phyloP scores from a whole-genome alignment of 2,329 filamentous ascomycete genomes.

The Trichoderma semiorbis region DNA sequence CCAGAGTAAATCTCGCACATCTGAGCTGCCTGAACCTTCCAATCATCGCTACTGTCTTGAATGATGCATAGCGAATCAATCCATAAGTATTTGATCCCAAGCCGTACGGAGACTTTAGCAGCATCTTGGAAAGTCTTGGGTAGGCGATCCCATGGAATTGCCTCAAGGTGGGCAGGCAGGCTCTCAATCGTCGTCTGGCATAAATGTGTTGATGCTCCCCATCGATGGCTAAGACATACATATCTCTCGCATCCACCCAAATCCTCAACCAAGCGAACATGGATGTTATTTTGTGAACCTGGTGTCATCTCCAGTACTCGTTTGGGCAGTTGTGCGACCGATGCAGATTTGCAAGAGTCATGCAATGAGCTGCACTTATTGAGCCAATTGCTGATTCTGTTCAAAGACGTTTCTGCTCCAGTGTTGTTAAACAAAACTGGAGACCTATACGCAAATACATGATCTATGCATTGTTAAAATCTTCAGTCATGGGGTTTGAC shows the following conservation, averaged over 20 bases:
- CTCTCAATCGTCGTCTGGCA: slow-evolving; percentile 4
- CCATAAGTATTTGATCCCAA: slow-evolving; percentile 24
- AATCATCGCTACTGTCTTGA: slow-evolving; percentile 24
- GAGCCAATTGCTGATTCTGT: slow-evolving; percentile 1
- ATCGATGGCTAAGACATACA: slow-evolving; percentile 16
- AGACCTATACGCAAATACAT: background rate
- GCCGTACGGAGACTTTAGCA: background rate
- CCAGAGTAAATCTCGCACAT: slow-evolving; percentile 23
- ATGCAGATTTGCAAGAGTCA: background rate
- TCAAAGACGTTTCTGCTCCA: background rate
- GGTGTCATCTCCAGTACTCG: background rate
- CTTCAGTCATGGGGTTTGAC: no score
- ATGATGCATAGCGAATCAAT: slow-evolving; percentile 30
- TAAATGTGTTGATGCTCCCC: slow-evolving; percentile 12
- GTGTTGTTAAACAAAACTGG: background rate
- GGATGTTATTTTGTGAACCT: background rate
- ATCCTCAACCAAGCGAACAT: slow-evolving; percentile 2
- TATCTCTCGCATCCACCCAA: slow-evolving; percentile 14
- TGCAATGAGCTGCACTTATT: background rate
- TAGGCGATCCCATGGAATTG: slow-evolving; percentile 10
- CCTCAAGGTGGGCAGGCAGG: background rate
- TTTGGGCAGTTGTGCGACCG: background rate
- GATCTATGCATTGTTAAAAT: background rate
- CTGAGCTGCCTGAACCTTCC: slow-evolving; percentile 19
- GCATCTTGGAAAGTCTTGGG: slow-evolving; percentile 10